A percentile compares a stretch with the other conserved stretches of the same genome.
phyloP scores from a whole-genome alignment of 2,329 filamentous ascomycete genomes.

The Fonsecaea monophora region DNA sequence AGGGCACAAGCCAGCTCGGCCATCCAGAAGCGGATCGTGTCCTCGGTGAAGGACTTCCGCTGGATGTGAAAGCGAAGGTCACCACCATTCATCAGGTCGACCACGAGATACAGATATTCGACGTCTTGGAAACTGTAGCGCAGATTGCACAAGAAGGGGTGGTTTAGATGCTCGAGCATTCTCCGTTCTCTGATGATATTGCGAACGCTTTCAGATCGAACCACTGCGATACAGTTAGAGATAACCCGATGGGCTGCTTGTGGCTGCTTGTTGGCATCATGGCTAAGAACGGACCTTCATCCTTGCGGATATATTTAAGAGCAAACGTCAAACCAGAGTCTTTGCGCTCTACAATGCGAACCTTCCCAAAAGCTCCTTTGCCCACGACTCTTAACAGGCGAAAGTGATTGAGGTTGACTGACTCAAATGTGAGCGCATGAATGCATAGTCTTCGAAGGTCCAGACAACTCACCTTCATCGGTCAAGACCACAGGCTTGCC shows the following conservation, averaged over 20 bases:
- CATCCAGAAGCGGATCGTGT: constrained; percentile 96
- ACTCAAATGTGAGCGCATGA: constrained; percentile 1
- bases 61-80: constrained; percentile 98
- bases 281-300: constrained; percentile 74
- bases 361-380: constrained; percentile 97
- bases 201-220: constrained; percentile 94
- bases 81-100: constrained; percentile 97
- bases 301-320: constrained; percentile 97
- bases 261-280: neutral
- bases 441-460: neutral
- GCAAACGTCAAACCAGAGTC: constrained; percentile 94
- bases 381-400: constrained; percentile 92
- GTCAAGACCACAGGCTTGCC: constrained; percentile 91
- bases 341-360: constrained; percentile 97
- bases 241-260: neutral
- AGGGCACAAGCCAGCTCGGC: constrained; percentile 90
- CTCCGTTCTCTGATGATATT: constrained; percentile 97
- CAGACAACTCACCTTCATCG: constrained; percentile 74
- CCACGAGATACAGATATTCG: constrained; percentile 97
- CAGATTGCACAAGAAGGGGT: constrained; percentile 97
- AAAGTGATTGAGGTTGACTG: constrained; percentile 98
- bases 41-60: constrained; percentile 96
- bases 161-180: constrained; percentile 98
- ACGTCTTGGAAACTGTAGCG: constrained; percentile 99
- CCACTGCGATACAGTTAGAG: constrained; percentile 64